Conservation (phyloP, 768 basidiomycete species). For the Scleroderma bovista region DNA sequence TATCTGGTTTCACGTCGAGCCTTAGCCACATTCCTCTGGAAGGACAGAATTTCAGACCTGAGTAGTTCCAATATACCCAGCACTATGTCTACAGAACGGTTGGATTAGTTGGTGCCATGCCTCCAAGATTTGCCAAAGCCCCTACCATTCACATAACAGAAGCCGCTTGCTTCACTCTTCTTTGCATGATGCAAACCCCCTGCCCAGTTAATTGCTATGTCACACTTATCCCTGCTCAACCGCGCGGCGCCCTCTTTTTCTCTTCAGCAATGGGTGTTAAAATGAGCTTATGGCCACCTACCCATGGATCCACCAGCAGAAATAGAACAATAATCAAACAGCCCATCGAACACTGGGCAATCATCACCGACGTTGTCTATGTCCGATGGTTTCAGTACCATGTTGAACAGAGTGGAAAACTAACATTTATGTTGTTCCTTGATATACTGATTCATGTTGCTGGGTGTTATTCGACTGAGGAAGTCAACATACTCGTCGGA, state of each 20-base stretch:
- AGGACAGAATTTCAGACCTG: conserved; percentile 41
- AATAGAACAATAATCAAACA: conserved; percentile 99
- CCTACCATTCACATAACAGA: conserved; percentile 97
- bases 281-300: conserved; percentile 32
- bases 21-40: not conserved
- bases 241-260: conserved; percentile 90
- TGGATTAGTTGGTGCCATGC: conserved; percentile 2
- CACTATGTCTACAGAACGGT: conserved; percentile 73
- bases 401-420: conserved; percentile 15
- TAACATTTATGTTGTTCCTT: conserved; percentile 96
- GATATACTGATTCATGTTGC: conserved; percentile 89
- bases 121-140: not conserved
- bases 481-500: conserved; percentile 99
- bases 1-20: conserved; percentile 46
- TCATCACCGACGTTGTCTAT: conserved; percentile 97
- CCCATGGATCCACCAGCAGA: conserved; percentile 99
- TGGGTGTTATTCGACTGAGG: conserved; percentile 86
- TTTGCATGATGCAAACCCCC: conserved; percentile 98
- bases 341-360: conserved; percentile 96
- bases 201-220: conserved; percentile 99
- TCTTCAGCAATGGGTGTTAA: conserved; percentile 5
- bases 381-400: not conserved
- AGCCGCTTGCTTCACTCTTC: conserved; percentile 98
- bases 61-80: conserved; percentile 93
- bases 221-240: conserved; percentile 92